phyloP scores from a whole-genome alignment of 768 basidiomycete genomes.

The Auricularia cornea region DNA sequence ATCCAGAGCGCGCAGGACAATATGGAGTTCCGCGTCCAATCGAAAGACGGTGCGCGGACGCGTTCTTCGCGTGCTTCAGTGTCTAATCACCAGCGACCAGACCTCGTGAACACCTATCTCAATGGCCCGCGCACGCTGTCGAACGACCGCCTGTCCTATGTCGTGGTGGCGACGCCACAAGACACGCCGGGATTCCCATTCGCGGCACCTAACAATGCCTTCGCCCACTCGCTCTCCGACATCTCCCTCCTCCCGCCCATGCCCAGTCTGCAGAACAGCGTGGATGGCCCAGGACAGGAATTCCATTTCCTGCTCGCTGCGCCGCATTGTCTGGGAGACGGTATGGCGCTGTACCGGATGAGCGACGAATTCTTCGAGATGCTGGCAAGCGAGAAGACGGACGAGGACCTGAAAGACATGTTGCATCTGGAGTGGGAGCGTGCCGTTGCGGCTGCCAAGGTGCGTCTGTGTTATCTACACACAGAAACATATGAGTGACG shows the following conservation, averaged over 20 bases:
- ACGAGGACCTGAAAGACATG: slow-evolving; percentile 4
- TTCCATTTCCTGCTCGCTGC: slow-evolving; percentile 66
- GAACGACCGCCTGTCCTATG: slow-evolving; percentile 54
- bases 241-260: neutral
- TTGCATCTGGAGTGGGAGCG: slow-evolving; percentile 26
- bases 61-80: neutral
- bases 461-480: neutral
- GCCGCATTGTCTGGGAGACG: slow-evolving; percentile 78
- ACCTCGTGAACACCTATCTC: slow-evolving; percentile 56
- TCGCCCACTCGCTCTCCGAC: neutral
- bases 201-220: neutral
- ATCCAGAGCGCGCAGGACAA: slow-evolving; percentile 38
- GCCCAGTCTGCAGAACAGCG: neutral
- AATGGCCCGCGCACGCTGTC: slow-evolving; percentile 74
- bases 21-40: slow-evolving; percentile 42
- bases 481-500: too few species aligned
- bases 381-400: slow-evolving; percentile 21
- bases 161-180: slow-evolving; percentile 28
- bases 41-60: slow-evolving; percentile 43
- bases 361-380: slow-evolving; percentile 76
- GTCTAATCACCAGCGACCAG: neutral
- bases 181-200: slow-evolving; percentile 3
- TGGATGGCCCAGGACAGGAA: slow-evolving; percentile 19
- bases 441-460: neutral
- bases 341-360: slow-evolving; percentile 76